These are phyloP conservation scores for Henckelia pumila DNA, from an alignment of 257 asterid species.

Conservation along the genomic window DNA sequence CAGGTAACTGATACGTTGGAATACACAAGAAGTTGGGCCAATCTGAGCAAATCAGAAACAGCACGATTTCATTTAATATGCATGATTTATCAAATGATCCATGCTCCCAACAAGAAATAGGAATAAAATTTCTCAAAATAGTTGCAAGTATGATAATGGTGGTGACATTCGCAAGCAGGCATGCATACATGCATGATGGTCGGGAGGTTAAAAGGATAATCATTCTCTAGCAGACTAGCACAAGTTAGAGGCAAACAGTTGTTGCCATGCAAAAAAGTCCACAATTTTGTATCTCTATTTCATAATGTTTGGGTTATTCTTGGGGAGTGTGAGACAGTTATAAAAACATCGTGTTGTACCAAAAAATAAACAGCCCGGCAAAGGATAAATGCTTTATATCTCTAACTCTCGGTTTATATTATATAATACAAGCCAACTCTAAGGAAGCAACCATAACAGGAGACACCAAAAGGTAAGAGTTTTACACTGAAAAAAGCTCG, in stretches of 20 bases:
- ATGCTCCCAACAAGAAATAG: not conserved
- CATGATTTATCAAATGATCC: not conserved
- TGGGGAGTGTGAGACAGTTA: not conserved
- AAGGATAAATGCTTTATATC: not conserved
- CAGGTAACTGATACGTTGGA: not conserved
- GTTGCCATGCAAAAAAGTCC: not conserved
- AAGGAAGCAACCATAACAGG: not conserved
- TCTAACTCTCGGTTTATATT: too few species aligned
- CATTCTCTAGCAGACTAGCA: not conserved
- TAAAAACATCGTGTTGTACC: not conserved
- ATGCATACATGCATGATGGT: not conserved
- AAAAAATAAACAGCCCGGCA: not conserved
- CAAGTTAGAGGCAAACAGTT: not conserved
- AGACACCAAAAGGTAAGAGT: not conserved
- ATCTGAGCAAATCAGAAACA: not conserved
- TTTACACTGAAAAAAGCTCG: not conserved
- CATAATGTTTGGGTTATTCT: not conserved
- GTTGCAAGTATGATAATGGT: not conserved
- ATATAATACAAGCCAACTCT: not conserved
- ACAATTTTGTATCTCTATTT: not conserved
- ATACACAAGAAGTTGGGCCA: not conserved
- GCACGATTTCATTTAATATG: not conserved
- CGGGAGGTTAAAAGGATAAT: not conserved
- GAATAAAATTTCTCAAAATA: too few species aligned
- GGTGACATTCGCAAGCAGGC: not conserved